Conservation (phyloP, 192 early-diverging fungal genomes). For the Phlyctochytrium arcticum region DNA sequence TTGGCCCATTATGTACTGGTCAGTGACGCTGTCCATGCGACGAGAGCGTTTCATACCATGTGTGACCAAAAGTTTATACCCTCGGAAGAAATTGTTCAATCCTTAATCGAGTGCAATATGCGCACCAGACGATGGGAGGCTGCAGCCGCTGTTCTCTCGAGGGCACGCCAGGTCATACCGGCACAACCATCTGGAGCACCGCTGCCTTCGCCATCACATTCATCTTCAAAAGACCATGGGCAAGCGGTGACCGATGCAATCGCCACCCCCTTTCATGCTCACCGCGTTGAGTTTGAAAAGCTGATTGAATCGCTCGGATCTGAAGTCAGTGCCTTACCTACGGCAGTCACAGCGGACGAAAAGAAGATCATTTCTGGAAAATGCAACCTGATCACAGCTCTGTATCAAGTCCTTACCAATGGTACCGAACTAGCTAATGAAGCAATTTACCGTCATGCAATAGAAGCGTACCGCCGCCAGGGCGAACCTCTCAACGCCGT, state of each 20-base stretch:
- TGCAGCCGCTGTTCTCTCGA: slow-evolving; percentile 4
- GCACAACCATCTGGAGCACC: slow-evolving; percentile 10
- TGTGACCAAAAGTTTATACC: slow-evolving; percentile 5
- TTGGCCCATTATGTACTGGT: slow-evolving; percentile 23
- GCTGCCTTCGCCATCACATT: slow-evolving; percentile 15
- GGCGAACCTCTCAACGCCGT: slow-evolving; percentile 8
- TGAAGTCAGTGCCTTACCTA: slow-evolving; percentile 24
- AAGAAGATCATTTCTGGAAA: background rate
- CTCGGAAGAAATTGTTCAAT: background rate
- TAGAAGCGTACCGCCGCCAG: slow-evolving; percentile 7
- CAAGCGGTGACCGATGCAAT: slow-evolving; percentile 6
- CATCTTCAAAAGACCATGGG: background rate
- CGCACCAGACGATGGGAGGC: slow-evolving; percentile 1
- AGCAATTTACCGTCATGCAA: slow-evolving; percentile 7
- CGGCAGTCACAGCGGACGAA: slow-evolving; percentile 1
- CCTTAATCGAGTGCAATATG: slow-evolving; percentile 16
- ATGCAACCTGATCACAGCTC: slow-evolving; percentile 6
- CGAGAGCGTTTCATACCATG: slow-evolving; percentile 18
- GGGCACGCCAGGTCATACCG: slow-evolving; percentile 15
- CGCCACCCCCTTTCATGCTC: too few relatives aligned
- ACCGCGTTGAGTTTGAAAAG: slow-evolving; percentile 20
- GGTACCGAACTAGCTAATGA: background rate
- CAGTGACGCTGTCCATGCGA: slow-evolving; percentile 14
- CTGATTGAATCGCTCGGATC: slow-evolving; percentile 10
- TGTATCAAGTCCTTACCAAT: slow-evolving; percentile 7